Conservation (phyloP, 192 early-diverging fungal species). For the Pilaira anomala region DNA sequence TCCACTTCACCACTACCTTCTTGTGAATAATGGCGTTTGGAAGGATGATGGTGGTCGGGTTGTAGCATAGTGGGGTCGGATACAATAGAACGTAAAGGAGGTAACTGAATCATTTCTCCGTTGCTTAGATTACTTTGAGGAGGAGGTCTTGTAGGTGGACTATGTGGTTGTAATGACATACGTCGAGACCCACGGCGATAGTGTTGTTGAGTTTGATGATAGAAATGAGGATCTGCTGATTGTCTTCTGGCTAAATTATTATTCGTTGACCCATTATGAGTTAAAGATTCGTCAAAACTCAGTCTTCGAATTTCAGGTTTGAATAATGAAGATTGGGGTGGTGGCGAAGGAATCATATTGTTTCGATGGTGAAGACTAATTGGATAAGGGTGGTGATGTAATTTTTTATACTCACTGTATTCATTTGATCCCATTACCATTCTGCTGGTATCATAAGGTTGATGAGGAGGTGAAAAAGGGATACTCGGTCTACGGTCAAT, state of each 20-base stretch:
- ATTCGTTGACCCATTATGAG: no score
- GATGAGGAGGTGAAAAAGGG: slow-evolving; percentile 13
- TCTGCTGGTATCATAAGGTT: slow-evolving; percentile 3
- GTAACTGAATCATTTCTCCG: slow-evolving; percentile 5
- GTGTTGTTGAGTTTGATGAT: no score
- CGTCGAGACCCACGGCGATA: background rate
- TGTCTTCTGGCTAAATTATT: slow-evolving; percentile 2
- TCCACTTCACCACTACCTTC: slow-evolving; percentile 20
- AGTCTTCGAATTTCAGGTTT: background rate
- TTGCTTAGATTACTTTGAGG: no score
- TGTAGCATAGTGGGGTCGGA: background rate
- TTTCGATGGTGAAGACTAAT: background rate
- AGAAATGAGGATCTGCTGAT: background rate
- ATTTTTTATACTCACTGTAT: no score
- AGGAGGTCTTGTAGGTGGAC: no score
- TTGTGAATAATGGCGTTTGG: background rate
- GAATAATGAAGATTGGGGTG: slow-evolving; percentile 3
- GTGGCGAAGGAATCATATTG: background rate
- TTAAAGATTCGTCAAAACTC: background rate
- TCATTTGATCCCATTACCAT: background rate
- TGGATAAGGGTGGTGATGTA: background rate
- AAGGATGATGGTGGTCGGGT: background rate
- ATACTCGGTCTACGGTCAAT: slow-evolving; percentile 10
- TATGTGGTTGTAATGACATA: no score
- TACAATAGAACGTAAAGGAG: slow-evolving; percentile 4